Percentiles rank a stretch among this genome's conserved stretches.
Conservation (phyloP, 2,329 filamentous ascomycete species). For the Blumeria hordei region DNA sequence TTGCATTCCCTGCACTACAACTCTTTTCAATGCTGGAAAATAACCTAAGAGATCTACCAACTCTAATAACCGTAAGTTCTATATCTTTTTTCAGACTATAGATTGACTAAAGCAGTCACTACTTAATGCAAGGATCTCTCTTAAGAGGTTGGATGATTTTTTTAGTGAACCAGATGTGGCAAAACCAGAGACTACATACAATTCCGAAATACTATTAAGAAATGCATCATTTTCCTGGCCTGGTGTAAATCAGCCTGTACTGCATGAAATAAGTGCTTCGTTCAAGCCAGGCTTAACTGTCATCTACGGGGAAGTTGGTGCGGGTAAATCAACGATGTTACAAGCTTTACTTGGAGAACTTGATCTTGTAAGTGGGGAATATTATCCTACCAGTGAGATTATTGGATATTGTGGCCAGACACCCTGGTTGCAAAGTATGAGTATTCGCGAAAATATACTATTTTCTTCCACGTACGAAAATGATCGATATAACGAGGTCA, state of each 20-base stretch:
- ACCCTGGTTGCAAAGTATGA: slow-evolving; percentile 47
- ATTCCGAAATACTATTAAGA: slow-evolving; percentile 23
- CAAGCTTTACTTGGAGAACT: slow-evolving; percentile 14
- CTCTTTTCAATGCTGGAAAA: slow-evolving; percentile 54
- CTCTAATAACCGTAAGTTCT: slow-evolving; percentile 36
- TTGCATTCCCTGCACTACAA: slow-evolving; percentile 70
- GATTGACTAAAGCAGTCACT: slow-evolving; percentile 16
- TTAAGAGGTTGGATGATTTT: slow-evolving; percentile 61
- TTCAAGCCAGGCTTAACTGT: slow-evolving; percentile 33
- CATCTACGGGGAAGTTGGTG: slow-evolving; percentile 37
- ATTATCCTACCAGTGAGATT: slow-evolving; percentile 27
- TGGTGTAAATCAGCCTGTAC: slow-evolving; percentile 30
- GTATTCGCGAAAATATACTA: slow-evolving; percentile 41
- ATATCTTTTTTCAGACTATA: not conserved
- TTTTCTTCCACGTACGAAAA: slow-evolving; percentile 46
- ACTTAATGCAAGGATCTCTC: slow-evolving; percentile 62
- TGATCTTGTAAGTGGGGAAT: slow-evolving; percentile 11
- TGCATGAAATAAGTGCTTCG: slow-evolving; percentile 26
- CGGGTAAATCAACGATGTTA: slow-evolving; percentile 30
- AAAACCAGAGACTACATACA: slow-evolving; percentile 14
- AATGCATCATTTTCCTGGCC: slow-evolving; percentile 62
- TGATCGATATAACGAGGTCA: slow-evolving; percentile 39
- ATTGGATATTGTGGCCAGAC: slow-evolving; percentile 41
- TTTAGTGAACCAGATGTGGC: slow-evolving; percentile 67
- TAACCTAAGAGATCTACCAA: slow-evolving; percentile 50